Evolutionary conservation across 2,329 filamentous ascomycete species (phyloP), one percentile per base, ranked within the genome.

Genomic region (Plenodomus lindquistii): DNA sequence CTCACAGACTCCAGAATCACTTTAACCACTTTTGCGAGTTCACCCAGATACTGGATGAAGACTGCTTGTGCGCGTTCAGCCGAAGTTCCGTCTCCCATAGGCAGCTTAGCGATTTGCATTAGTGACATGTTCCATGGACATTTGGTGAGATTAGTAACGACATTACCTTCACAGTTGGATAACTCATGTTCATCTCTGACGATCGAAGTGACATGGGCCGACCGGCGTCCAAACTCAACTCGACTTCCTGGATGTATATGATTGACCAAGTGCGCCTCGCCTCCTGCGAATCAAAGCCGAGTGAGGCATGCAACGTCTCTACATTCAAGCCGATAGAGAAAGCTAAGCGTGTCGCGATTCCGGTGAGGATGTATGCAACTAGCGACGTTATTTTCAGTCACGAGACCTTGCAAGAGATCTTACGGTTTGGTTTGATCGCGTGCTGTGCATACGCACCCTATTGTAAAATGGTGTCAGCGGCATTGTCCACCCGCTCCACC

Each of bases 211-310:
- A 42, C 17, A 36, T 42, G 10, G 40, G 40, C 21, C 40, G 27
- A 18, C 40, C 40, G 4, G 40, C 17, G 17, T 42, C 40, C 13
- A 42, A 27, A 20, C 40, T 35, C 40, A 42, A 13, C 40, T 42
- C 40, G 2, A 42, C 19, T 13, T 42, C 40, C 16, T 42, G 40
- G 10, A 42, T 42, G 11, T 42, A 42, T 5, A 42, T 42, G 9
- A 42, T 42, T n/a, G 40, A 29, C 40, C 40, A 42, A 17, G 40
- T 42, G 24, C 40, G 40, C 18, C 40, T 42, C n/a, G 40, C 40
- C 19, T 42, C 40, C 20, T 42, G 21, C 20, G 11, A 17, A 21
- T 42, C 40, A 15, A 42, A 34, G 11, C 31, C 31, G 6, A 42
- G 40, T 11, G 40, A 42, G 27, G 16, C 17, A 29, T 42, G 31